Conservation (phyloP, 495 filamentous ascomycete genomes). For the Bathelium albidoporum region DNA sequence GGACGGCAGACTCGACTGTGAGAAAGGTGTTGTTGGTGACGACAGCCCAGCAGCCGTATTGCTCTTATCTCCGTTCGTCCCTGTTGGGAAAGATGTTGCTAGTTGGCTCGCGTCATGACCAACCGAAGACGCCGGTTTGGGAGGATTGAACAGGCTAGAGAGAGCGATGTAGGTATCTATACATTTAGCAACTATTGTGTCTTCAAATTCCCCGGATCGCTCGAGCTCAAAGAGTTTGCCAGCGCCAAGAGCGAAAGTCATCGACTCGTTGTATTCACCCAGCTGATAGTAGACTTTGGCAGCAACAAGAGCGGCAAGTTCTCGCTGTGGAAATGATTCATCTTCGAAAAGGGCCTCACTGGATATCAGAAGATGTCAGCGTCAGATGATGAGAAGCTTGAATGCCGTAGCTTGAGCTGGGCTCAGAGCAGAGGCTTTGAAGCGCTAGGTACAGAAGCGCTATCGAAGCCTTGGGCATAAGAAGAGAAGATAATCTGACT, state of each 20-base stretch:
- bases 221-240: conserved; percentile 93
- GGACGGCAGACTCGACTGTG: conserved; percentile 77
- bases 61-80: conserved; percentile 45
- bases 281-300: conserved; percentile 99
- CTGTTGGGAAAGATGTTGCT: conserved; percentile 58
- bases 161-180: conserved; percentile 94
- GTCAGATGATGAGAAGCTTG: background rate
- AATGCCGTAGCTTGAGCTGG: too few relatives aligned
- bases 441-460: background rate
- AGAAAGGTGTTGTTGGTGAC: conserved; percentile 87
- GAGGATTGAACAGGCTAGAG: conserved; percentile 57
- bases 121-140: conserved; percentile 33
- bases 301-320: conserved; percentile 86
- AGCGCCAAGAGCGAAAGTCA: conserved; percentile 93
- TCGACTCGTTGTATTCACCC: conserved; percentile 97
- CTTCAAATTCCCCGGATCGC: conserved; percentile 87
- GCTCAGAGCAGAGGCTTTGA: too few relatives aligned
- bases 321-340: conserved; percentile 83
- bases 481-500: conserved; percentile 29
- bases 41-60: conserved; percentile 62
- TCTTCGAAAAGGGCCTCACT: conserved; percentile 98
- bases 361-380: background rate
- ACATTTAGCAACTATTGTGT: conserved; percentile 91
- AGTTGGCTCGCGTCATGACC: conserved; percentile 53
- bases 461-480: background rate